Evolutionary conservation across 192 early-diverging fungal genomes (phyloP).

Genomic region (Linnemannia schmuckeri): DNA sequence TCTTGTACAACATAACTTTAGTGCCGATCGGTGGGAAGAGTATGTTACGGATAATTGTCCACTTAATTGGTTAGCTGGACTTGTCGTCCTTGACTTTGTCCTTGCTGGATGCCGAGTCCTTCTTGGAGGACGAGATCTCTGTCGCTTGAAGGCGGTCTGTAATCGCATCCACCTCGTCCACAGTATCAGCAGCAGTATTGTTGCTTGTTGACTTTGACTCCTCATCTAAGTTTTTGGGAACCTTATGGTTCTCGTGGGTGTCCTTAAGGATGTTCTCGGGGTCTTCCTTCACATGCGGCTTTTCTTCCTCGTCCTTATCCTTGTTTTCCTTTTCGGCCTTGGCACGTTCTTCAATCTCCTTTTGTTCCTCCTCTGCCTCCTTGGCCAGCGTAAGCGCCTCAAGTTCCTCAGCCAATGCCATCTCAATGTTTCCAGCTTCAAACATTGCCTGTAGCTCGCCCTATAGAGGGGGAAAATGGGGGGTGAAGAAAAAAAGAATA

Average conservation of each 20-base stretch:
- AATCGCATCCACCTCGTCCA: conserved; percentile 10
- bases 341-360: neutral
- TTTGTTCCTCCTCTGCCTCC: conserved; percentile 17
- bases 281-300: neutral
- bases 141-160: conserved; percentile 13
- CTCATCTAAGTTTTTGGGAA: neutral
- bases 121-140: conserved; percentile 5
- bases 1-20: neutral
- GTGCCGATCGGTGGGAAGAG: neutral
- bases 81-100: neutral
- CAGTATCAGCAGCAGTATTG: neutral
- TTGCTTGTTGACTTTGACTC: neutral
- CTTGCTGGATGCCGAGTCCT: neutral
- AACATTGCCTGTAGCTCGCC: conserved; percentile 35
- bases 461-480: neutral
- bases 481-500: neutral
- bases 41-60: neutral
- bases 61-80: neutral
- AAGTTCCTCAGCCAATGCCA: conserved; percentile 39
- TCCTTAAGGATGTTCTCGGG: conserved; percentile 4
- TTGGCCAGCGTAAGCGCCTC: conserved; percentile 32
- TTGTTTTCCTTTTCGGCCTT: conserved; percentile 1
- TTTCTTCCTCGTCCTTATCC: neutral
- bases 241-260: neutral
- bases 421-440: conserved; percentile 33